These are phyloP conservation scores for Geranomyces michiganensis DNA, from an alignment of 192 early-diverging fungal species.

Conservation along the genomic window DNA sequence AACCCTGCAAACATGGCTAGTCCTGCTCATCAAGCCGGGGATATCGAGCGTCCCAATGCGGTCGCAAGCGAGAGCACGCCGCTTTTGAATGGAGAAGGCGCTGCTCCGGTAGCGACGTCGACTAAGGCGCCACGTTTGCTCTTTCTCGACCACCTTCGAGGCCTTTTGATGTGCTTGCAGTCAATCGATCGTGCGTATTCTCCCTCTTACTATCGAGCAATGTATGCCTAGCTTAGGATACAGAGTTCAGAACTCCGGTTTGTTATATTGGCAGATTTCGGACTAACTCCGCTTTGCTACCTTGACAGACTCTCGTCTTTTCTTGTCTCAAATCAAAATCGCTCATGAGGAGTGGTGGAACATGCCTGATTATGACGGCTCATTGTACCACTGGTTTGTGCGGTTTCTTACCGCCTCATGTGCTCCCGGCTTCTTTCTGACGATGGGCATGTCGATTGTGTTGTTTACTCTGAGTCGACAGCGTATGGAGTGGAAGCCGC, in stretches of 20 bases:
- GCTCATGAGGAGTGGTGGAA: conserved; percentile 48
- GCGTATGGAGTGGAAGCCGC: conserved; percentile 36
- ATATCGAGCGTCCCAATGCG: conserved; percentile 1
- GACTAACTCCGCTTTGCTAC: neutral
- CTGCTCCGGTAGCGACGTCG: neutral
- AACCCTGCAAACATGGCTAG: neutral
- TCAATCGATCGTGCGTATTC: conserved; percentile 38
- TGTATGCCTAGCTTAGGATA: neutral
- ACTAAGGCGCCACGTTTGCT: conserved; percentile 16
- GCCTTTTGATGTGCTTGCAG: conserved; percentile 37
- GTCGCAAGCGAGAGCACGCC: conserved; percentile 1
- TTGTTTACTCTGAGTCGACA: conserved; percentile 37
- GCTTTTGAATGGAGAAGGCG: neutral
- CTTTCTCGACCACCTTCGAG: conserved; percentile 33
- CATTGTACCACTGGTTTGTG: conserved; percentile 33
- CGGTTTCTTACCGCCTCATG: conserved; percentile 43
- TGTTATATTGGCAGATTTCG: conserved; percentile 7
- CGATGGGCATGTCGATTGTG: conserved; percentile 46
- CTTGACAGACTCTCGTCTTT: conserved; percentile 21
- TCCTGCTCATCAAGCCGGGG: neutral
- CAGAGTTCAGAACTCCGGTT: neutral
- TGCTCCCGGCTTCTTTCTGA: conserved; percentile 48
- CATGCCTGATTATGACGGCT: conserved; percentile 42
- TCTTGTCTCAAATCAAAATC: conserved; percentile 34
- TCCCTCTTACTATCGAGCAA: no score